Percentiles rank a stretch among this genome's conserved stretches.
These are phyloP conservation scores for Hevea brasiliensis DNA, from an alignment of 345 rosid genomes.

Conservation along the genomic window DNA sequence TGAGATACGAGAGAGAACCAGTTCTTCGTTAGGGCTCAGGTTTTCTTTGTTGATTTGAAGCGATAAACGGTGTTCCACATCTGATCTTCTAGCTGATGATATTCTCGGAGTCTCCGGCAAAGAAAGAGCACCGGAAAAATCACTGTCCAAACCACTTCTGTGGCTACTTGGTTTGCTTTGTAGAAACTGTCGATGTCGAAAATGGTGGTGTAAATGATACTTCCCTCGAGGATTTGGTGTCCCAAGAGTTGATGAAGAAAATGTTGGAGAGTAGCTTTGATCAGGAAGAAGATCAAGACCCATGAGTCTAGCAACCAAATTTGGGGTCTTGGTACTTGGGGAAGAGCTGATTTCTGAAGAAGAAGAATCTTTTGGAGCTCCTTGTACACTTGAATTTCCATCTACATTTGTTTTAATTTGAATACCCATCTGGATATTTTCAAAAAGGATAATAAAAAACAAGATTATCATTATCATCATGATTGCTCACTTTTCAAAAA, in stretches of 20 bases:
- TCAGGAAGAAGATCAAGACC: slow-evolving; percentile 91
- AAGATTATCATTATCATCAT: slow-evolving; percentile 16
- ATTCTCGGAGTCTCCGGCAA: slow-evolving; percentile 84
- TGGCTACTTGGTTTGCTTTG: slow-evolving; percentile 22
- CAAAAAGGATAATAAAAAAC: not conserved
- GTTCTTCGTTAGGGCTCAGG: slow-evolving; percentile 29
- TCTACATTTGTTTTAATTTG: slow-evolving; percentile 59
- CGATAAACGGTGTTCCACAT: slow-evolving; percentile 70
- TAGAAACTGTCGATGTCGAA: slow-evolving; percentile 27
- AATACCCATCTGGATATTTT: slow-evolving; percentile 55
- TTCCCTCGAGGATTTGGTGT: slow-evolving; percentile 23
- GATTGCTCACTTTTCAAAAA: slow-evolving; percentile 29
- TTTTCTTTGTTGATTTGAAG: slow-evolving; percentile 78
- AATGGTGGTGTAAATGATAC: slow-evolving; percentile 19
- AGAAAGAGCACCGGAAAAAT: slow-evolving; percentile 52
- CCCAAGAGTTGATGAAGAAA: slow-evolving; percentile 34
- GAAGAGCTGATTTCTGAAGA: slow-evolving; percentile 63
- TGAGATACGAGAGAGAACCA: slow-evolving; percentile 43
- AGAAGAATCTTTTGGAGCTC: slow-evolving; percentile 27
- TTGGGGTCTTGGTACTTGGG: slow-evolving; percentile 78
- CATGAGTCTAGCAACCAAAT: slow-evolving; percentile 85
- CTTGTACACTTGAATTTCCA: slow-evolving; percentile 31
- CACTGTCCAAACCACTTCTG: slow-evolving; percentile 38
- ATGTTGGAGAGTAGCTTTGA: slow-evolving; percentile 40
- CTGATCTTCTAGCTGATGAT: slow-evolving; percentile 74